A percentile compares a stretch with the other conserved stretches of the same genome.
phyloP scores from a whole-genome alignment of 768 basidiomycete genomes.

The Leccinum pellstonianum region DNA sequence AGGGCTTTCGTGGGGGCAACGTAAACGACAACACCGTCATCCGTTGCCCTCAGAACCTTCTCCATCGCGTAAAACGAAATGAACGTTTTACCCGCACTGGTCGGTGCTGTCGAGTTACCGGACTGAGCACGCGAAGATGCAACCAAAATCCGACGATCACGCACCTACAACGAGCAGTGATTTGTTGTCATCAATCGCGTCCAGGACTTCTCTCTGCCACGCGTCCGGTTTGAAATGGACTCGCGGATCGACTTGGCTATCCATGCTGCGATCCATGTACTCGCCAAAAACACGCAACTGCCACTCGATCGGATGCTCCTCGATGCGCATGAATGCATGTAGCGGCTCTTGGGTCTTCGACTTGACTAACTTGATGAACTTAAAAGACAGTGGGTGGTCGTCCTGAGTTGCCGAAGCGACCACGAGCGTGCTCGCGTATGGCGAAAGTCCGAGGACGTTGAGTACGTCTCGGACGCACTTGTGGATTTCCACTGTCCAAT shows the following conservation, averaged over 20 bases:
- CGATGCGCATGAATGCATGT: conserved; percentile 54
- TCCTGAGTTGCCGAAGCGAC: conserved; percentile 11
- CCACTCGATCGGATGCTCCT: conserved; percentile 59
- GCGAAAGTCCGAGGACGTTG: conserved; percentile 46
- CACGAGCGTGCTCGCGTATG: conserved; percentile 32
- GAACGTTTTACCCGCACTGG: conserved; percentile 75
- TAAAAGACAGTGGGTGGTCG: conserved; percentile 43
- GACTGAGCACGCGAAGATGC: background rate
- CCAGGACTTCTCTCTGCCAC: conserved; percentile 68
- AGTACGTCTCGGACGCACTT: conserved; percentile 42
- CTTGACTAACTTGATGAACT: conserved; percentile 54
- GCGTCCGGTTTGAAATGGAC: conserved; percentile 67
- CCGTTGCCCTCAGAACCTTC: conserved; percentile 55
- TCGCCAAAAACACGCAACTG: conserved; percentile 70
- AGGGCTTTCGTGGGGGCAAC: conserved; percentile 76
- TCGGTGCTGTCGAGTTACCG: conserved; percentile 47
- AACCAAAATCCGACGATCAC: conserved; percentile 8
- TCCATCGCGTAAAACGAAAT: conserved; percentile 81
- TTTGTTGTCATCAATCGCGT: conserved; percentile 55
- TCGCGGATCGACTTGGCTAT: conserved; percentile 52
- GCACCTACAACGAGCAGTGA: conserved; percentile 67
- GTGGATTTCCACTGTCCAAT: conserved; percentile 30
- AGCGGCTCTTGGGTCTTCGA: conserved; percentile 40
- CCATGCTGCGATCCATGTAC: conserved; percentile 73
- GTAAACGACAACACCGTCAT: conserved; percentile 69